phyloP scores from a whole-genome alignment of 192 early-diverging fungal genomes.

The Podila epigama region DNA sequence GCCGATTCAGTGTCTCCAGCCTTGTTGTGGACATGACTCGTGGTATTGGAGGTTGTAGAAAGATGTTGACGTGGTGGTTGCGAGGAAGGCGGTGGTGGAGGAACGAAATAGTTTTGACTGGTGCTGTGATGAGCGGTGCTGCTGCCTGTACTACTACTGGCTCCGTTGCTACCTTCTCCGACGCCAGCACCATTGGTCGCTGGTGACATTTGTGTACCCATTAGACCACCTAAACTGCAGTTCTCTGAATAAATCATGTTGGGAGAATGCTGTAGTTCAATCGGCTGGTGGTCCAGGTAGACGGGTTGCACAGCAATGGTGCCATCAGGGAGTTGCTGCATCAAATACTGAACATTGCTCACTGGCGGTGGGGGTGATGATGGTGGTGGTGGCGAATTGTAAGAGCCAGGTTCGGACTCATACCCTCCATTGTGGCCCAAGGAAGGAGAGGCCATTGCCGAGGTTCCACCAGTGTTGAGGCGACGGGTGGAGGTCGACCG shows the following conservation, averaged over 20 bases:
- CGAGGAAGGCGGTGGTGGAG: neutral
- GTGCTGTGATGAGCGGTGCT: too few relatives aligned
- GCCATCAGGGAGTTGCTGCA: conserved; percentile 44
- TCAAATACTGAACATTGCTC: conserved; percentile 29
- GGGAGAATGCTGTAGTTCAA: conserved; percentile 16
- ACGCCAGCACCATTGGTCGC: neutral
- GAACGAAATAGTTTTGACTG: neutral
- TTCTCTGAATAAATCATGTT: conserved; percentile 41
- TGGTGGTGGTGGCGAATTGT: neutral
- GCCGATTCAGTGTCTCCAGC: neutral
- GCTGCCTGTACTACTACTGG: too few relatives aligned
- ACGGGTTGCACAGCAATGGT: conserved; percentile 46
- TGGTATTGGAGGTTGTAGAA: too few relatives aligned
- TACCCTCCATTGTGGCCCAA: conserved; percentile 1
- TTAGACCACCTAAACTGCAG: conserved; percentile 15
- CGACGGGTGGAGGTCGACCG: conserved; percentile 9
- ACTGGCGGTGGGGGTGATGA: neutral
- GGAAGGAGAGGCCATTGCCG: neutral
- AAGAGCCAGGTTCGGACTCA: neutral
- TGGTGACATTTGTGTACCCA: too few relatives aligned
- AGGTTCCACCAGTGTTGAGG: neutral
- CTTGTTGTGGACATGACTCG: neutral
- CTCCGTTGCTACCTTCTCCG: neutral
- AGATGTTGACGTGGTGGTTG: too few relatives aligned
- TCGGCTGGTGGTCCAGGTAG: conserved; percentile 29